These are phyloP conservation scores for Eudorina sp. DNA, from an alignment of 139 green algal genomes.

Conservation along the genomic window DNA sequence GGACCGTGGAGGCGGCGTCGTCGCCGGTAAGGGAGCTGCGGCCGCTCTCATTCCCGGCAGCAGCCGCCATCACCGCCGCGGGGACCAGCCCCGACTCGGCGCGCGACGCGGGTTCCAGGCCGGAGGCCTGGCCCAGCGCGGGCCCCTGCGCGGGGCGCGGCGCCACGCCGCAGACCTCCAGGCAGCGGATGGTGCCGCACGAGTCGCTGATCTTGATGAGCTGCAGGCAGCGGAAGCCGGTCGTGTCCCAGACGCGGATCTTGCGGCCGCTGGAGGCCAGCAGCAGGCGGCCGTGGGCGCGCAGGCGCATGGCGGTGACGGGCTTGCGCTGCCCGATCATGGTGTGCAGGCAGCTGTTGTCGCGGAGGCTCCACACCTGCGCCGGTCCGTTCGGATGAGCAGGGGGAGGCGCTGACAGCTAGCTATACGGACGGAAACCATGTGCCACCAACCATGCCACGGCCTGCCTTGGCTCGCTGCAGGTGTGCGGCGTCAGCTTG, in stretches of 20 bases:
- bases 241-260: constrained; percentile 84
- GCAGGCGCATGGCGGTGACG: constrained; percentile 74
- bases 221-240: constrained; percentile 59
- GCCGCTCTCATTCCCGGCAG: background rate
- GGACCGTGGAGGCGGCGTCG: background rate
- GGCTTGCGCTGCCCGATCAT: constrained; percentile 78
- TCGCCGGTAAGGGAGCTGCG: constrained; percentile 10
- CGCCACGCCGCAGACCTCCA: constrained; percentile 49
- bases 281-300: constrained; percentile 61
- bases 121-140: background rate
- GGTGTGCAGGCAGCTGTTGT: constrained; percentile 57
- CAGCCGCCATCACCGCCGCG: too few species aligned
- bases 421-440: too few species aligned
- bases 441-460: too few species aligned
- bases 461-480: too few species aligned
- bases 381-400: too few species aligned
- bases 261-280: constrained; percentile 77
- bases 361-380: constrained; percentile 80
- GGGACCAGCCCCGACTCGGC: too few species aligned
- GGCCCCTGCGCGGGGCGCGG: background rate
- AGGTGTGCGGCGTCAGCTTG: too few species aligned
- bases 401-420: too few species aligned
- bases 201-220: constrained; percentile 56
- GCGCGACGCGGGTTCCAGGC: too few species aligned
- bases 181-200: constrained; percentile 63